Percentiles rank a stretch among this genome's conserved stretches.
Evolutionary conservation across 2,329 filamentous ascomycete genomes (phyloP).

Genomic region (Catunica adiposa): DNA sequence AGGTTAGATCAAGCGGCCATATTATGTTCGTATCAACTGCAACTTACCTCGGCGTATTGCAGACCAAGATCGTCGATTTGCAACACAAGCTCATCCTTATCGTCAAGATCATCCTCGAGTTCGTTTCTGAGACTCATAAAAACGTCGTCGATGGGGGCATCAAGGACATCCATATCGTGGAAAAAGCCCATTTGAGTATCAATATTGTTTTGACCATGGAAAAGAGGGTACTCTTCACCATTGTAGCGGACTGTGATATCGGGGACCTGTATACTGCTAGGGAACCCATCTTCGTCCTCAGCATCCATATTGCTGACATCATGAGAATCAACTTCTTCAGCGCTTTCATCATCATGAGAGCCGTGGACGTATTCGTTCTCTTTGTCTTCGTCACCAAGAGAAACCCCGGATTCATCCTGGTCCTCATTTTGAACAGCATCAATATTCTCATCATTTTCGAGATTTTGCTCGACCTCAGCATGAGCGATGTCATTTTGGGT

Average conservation of each 20-base stretch:
- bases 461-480: conserved; percentile 4
- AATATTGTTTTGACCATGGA: conserved; percentile 19
- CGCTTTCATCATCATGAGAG: conserved; percentile 14
- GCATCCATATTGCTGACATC: conserved; percentile 15
- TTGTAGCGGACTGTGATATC: conserved; percentile 28
- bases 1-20: conserved; percentile 18
- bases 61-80: conserved; percentile 36
- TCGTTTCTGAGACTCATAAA: conserved; percentile 30
- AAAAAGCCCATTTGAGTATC: conserved; percentile 29
- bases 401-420: conserved; percentile 15
- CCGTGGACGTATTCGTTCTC: conserved; percentile 16
- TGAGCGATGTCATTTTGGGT: conserved; percentile 10
- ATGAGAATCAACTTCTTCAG: conserved; percentile 14
- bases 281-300: conserved; percentile 14
- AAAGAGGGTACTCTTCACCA: conserved; percentile 28
- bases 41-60: conserved; percentile 34
- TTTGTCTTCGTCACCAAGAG: conserved; percentile 3
- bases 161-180: conserved; percentile 25
- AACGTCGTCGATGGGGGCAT: conserved; percentile 29
- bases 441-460: neutral
- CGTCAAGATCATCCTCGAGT: conserved; percentile 28
- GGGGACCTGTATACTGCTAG: conserved; percentile 16
- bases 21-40: neutral
- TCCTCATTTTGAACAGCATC: conserved; percentile 13
- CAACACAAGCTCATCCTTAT: conserved; percentile 33